Conservation (phyloP, 129 eudicot genomes). For the Centrapalus pauciflorus region DNA sequence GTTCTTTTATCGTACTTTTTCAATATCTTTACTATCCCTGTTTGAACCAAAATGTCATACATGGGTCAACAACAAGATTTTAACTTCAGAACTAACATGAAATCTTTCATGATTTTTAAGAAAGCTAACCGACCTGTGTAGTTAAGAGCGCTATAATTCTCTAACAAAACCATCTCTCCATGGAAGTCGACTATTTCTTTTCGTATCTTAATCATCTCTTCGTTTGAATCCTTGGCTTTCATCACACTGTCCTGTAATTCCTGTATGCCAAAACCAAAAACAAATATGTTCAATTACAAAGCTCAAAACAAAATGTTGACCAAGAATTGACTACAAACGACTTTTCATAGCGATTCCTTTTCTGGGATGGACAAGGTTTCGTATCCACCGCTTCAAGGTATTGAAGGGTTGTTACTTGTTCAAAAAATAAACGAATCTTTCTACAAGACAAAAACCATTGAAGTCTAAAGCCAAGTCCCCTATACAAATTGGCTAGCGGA, state of each 20-base stretch:
- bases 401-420: constrained; percentile 22
- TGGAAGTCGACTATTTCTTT: constrained; percentile 89
- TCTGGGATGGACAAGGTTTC: constrained; percentile 3
- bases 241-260: constrained; percentile 72
- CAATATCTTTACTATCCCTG: constrained; percentile 80
- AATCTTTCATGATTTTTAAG: not conserved
- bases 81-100: not conserved
- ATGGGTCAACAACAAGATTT: constrained; percentile 1
- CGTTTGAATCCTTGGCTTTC: constrained; percentile 39
- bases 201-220: constrained; percentile 61
- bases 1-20: constrained; percentile 92
- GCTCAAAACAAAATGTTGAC: not conserved
- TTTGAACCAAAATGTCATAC: not conserved
- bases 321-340: constrained; percentile 17
- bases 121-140: constrained; percentile 60
- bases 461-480: constrained; percentile 18
- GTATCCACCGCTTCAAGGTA: constrained; percentile 27
- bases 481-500: not conserved
- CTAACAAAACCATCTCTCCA: constrained; percentile 92
- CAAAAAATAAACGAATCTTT: constrained; percentile 15
- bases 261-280: constrained; percentile 28
- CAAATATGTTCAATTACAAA: constrained; percentile 11
- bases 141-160: constrained; percentile 87
- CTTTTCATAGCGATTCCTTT: constrained; percentile 9
- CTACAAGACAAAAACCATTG: constrained; percentile 19